Base-by-base conservation (phyloP, 2,329 filamentous ascomycete species). In the Calonectria henricotiae region DNA sequence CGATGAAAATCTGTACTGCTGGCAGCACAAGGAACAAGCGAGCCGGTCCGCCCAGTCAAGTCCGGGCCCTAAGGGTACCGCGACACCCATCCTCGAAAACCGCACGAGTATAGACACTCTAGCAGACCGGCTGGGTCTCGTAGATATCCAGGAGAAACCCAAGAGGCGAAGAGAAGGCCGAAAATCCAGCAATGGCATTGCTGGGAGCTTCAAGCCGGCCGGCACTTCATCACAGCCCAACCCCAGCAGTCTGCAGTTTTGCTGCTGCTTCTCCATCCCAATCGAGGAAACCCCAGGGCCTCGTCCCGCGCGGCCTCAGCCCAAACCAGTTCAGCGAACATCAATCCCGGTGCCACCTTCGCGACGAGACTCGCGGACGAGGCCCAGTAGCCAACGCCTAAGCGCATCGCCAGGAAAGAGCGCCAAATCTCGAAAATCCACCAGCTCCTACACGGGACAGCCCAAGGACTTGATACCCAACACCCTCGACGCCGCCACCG, bases 1-100 rank as follows among this genome's bases (percentile, higher is more conserved):
- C 67, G 87, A 89, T 58, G 88, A 90, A 71, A 86, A 83, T n/a
- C 88, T 92, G 61, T 98, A 95, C 83, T 98, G 96, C 86, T 98
- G 94, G 93, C 95, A 98, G 81, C 96, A 99, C 85, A 95, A 94
- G 80, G 94, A 96, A 68, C 96, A 99, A 82, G 94, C 94, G 67
- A 79, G 80, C 74, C 77, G 81, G 68, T 86, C 86, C 9, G 80
- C 85, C 2, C 81, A 80, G 51, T 86, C 85, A 20, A 87, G 83
- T 71, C 84, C 86, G 2, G 85, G 85, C 1, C 85, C 84, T 5
- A 80, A 81, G 47, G 77, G 78, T 68, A 81, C 80, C 47, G 79
- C 84, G 20, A 84, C 88, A 4, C 87, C 89, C 7, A 89, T 91
- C 4, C 82, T 92, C 65, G 88, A 91, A 75, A 86, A 89, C 68